Evolutionary conservation across 768 basidiomycete genomes (phyloP).

Genomic region (Candolleomyces aberdarensis): DNA sequence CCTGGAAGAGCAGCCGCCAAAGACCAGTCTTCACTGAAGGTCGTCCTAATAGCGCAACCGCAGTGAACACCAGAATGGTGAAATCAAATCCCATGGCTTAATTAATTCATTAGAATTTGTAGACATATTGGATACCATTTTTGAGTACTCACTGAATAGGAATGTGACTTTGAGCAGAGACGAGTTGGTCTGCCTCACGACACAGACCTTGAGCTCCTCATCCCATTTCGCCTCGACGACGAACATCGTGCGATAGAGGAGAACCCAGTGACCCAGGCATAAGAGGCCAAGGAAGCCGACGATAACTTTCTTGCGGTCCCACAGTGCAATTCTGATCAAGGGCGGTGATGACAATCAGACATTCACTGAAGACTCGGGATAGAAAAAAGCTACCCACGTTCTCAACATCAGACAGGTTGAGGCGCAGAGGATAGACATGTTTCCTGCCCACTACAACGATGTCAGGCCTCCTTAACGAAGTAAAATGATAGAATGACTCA

Average conservation of each 20-base stretch:
- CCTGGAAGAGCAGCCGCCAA: slow-evolving; percentile 71
- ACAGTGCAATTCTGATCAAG: slow-evolving; percentile 56
- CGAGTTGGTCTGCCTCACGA: slow-evolving; percentile 51
- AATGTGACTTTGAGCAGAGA: slow-evolving; percentile 60
- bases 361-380: slow-evolving; percentile 3
- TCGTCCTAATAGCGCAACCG: slow-evolving; percentile 47
- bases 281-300: slow-evolving; percentile 49
- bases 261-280: slow-evolving; percentile 60
- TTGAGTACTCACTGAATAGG: slow-evolving; percentile 57
- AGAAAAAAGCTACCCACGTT: slow-evolving; percentile 42
- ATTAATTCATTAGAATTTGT: too few relatives aligned
- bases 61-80: slow-evolving; percentile 53
- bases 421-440: slow-evolving; percentile 61
- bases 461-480: not conserved
- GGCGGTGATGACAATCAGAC: not conserved
- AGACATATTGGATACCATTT: not conserved
- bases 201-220: slow-evolving; percentile 35
- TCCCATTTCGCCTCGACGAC: slow-evolving; percentile 59
- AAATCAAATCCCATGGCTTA: slow-evolving; percentile 71
- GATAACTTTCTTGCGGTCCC: slow-evolving; percentile 57
- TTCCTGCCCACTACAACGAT: slow-evolving; percentile 51
- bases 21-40: slow-evolving; percentile 55
- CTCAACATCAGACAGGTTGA: slow-evolving; percentile 70
- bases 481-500: slow-evolving; percentile 20
- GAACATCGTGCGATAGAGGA: slow-evolving; percentile 70